These are phyloP conservation scores for Yamadazyma epiphylla DNA, from an alignment of 1,139 yeast species.

Conservation along the genomic window DNA sequence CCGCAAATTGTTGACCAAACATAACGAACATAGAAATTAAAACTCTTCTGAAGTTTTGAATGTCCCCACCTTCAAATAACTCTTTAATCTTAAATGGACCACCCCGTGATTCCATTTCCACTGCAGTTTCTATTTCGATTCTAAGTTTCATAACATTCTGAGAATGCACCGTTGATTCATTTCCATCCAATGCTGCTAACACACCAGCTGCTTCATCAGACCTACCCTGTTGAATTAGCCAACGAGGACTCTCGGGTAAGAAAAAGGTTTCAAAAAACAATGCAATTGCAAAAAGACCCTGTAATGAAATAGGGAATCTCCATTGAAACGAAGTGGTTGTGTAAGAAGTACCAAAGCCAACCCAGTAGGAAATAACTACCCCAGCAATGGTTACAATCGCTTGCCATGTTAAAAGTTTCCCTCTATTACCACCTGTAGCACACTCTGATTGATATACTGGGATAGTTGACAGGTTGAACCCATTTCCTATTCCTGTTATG, in stretches of 20 bases:
- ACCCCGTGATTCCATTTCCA: conserved; percentile 14
- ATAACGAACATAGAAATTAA: conserved; percentile 41
- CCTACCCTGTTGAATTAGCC: conserved; percentile 35
- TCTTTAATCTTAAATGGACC: conserved; percentile 18
- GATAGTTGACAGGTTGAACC: conserved; percentile 28
- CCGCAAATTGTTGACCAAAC: conserved; percentile 37
- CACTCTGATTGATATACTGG: conserved; percentile 34
- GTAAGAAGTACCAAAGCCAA: conserved; percentile 38
- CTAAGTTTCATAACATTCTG: conserved; percentile 1
- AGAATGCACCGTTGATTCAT: conserved; percentile 1
- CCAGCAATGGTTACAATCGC: conserved; percentile 32
- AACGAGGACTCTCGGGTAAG: conserved; percentile 49
- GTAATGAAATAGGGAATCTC: conserved; percentile 39
- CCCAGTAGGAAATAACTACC: conserved; percentile 36
- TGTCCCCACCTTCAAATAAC: conserved; percentile 30
- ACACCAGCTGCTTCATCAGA: conserved; percentile 39
- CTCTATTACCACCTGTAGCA: conserved; percentile 28
- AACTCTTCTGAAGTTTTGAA: conserved; percentile 41
- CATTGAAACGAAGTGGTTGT: conserved; percentile 14
- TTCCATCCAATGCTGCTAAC: conserved; percentile 5
- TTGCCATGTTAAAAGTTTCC: conserved; percentile 25
- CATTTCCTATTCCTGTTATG: conserved; percentile 40
- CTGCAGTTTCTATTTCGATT: conserved; percentile 5
- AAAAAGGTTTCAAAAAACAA: conserved; percentile 17
- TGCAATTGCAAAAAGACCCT: conserved; percentile 23